These are phyloP conservation scores for Calonectria fujianensis DNA, from an alignment of 2,329 filamentous ascomycete genomes.

Conservation along the genomic window DNA sequence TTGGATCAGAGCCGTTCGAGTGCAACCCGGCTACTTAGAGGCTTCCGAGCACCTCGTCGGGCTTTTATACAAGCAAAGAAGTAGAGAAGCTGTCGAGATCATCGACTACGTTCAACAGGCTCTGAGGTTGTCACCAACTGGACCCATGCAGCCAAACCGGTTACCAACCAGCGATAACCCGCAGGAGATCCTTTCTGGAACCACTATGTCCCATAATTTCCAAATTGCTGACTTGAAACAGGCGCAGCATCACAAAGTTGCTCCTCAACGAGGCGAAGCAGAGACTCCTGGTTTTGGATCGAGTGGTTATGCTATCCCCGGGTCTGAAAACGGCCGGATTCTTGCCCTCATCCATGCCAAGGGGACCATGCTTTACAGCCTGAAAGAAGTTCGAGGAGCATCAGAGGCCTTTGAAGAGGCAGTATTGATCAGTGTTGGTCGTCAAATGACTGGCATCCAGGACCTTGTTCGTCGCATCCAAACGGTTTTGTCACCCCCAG, in stretches of 20 bases:
- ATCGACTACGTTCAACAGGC: slow-evolving; percentile 89
- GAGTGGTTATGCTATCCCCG: slow-evolving; percentile 86
- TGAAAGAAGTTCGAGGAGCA: slow-evolving; percentile 87
- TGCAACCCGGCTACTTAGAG: slow-evolving; percentile 92
- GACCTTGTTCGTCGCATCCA: slow-evolving; percentile 88
- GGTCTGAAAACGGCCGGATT: slow-evolving; percentile 92
- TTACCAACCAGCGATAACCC: slow-evolving; percentile 27
- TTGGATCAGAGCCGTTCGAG: slow-evolving; percentile 89
- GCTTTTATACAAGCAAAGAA: slow-evolving; percentile 88
- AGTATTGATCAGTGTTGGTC: slow-evolving; percentile 89
- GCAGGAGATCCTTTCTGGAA: slow-evolving; percentile 39
- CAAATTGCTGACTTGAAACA: slow-evolving; percentile 51
- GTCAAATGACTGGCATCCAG: slow-evolving; percentile 81
- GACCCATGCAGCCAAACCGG: slow-evolving; percentile 34
- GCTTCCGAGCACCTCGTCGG: slow-evolving; percentile 96
- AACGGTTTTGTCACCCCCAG: slow-evolving; percentile 74
- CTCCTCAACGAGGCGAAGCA: slow-evolving; percentile 45
- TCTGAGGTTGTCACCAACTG: slow-evolving; percentile 68
- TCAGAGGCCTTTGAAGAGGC: slow-evolving; percentile 96
- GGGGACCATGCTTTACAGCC: slow-evolving; percentile 96
- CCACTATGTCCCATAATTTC: slow-evolving; percentile 33
- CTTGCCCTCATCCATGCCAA: slow-evolving; percentile 97
- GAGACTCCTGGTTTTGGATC: slow-evolving; percentile 57
- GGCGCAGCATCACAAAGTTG: slow-evolving; percentile 51
- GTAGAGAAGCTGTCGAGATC: slow-evolving; percentile 88